Conservation (phyloP, 148 eudicot genomes). For the Heliamphora exappendiculata region DNA sequence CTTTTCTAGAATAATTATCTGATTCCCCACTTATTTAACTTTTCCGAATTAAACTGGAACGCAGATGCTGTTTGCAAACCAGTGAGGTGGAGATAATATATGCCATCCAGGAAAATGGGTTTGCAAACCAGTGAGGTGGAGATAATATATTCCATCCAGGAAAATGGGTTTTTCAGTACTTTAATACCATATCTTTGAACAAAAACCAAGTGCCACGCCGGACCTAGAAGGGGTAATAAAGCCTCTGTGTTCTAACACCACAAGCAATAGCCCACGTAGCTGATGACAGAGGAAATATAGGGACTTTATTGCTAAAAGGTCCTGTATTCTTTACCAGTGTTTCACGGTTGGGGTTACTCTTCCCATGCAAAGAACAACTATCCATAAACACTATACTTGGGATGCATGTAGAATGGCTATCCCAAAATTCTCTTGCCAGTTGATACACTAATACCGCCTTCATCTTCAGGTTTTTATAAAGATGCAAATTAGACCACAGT, state of each 20-base stretch:
- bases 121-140: too few species aligned
- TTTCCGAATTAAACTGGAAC: not conserved
- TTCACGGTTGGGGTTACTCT: not conserved
- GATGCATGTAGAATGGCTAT: not conserved
- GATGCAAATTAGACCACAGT: not conserved
- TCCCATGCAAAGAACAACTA: not conserved
- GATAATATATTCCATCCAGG: too few species aligned
- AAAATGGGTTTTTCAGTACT: too few species aligned
- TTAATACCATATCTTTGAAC: too few species aligned
- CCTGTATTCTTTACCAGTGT: not conserved
- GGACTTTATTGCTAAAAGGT: not conserved
- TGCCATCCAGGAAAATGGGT: too few species aligned
- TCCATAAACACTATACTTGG: not conserved
- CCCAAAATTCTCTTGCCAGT: not conserved
- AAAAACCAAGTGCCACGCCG: too few species aligned
- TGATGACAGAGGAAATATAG: too few species aligned
- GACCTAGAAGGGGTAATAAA: too few species aligned
- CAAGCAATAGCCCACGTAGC: not conserved
- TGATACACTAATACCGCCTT: not conserved
- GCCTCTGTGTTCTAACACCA: too few species aligned
- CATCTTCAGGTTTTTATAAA: not conserved
- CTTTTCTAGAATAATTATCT: not conserved
- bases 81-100: too few species aligned
- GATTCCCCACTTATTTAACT: not conserved
- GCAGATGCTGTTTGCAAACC: too few species aligned